Percentiles rank a stretch among this genome's conserved stretches.
Evolutionary conservation across 495 filamentous ascomycete species (phyloP).

Genomic region (Aspergillus haitiensis): DNA sequence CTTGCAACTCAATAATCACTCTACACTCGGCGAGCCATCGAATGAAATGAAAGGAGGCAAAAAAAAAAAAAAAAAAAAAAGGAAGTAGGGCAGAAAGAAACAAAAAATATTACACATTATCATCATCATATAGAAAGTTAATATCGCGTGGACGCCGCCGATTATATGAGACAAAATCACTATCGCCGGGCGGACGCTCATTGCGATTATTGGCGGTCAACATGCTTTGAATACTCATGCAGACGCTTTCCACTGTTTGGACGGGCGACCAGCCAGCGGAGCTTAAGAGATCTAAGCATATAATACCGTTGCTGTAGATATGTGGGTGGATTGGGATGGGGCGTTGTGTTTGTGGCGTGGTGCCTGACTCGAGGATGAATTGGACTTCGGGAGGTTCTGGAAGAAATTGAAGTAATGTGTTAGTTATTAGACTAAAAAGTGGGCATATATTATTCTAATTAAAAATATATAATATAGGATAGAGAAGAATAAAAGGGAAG

Average conservation of each 20-base stretch:
- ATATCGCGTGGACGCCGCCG: conserved; percentile 77
- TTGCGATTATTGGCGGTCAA: conserved; percentile 89
- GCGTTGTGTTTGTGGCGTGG: conserved; percentile 48
- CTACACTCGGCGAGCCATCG: neutral
- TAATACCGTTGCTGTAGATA: conserved; percentile 97
- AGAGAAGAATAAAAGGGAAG: neutral
- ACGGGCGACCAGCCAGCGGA: conserved; percentile 90
- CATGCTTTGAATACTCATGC: conserved; percentile 98
- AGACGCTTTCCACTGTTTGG: conserved; percentile 94
- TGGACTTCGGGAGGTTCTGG: conserved; percentile 90
- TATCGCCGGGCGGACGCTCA: conserved; percentile 81
- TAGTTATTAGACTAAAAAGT: neutral
- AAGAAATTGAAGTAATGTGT: neutral
- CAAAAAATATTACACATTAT: conserved; percentile 52
- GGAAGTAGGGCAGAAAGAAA: neutral
- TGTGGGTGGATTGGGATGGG: conserved; percentile 95
- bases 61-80: neutral
- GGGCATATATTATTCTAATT: neutral
- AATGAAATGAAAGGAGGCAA: neutral
- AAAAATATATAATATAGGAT: neutral
- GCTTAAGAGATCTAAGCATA: conserved; percentile 92
- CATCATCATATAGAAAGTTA: conserved; percentile 84
- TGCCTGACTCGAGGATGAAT: conserved; percentile 61
- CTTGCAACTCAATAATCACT: neutral
- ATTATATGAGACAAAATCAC: conserved; percentile 79